Conservation (phyloP, 1,139 yeast genomes). For the Meyerozyma athensensis region DNA sequence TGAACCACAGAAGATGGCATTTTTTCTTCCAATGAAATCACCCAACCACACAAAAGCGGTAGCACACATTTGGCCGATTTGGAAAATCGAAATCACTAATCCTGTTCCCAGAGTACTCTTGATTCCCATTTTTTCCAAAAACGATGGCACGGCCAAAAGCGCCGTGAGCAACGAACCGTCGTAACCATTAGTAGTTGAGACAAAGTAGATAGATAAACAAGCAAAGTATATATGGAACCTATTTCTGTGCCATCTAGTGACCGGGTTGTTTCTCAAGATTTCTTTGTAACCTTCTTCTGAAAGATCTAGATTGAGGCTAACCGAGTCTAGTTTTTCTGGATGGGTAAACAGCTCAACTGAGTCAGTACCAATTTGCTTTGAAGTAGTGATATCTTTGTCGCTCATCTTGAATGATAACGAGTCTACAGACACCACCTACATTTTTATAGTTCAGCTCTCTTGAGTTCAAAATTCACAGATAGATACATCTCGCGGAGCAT, state of each 20-base stretch:
- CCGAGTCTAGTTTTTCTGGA: background rate
- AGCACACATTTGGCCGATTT: conserved; percentile 17
- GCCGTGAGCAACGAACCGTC: conserved; percentile 4
- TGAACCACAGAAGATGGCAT: conserved; percentile 16
- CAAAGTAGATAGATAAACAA: conserved; percentile 4
- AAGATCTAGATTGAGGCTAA: background rate
- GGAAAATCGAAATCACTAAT: conserved; percentile 17
- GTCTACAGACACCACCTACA: too few relatives aligned
- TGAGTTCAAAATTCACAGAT: too few relatives aligned
- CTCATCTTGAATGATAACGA: background rate
- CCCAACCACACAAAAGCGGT: conserved; percentile 11
- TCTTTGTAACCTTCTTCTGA: too few relatives aligned
- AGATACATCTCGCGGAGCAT: too few relatives aligned
- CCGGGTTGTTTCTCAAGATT: conserved; percentile 4
- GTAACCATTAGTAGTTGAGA: conserved; percentile 6
- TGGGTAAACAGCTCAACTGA: background rate
- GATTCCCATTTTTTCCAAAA: background rate
- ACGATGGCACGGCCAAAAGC: background rate
- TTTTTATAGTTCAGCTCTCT: too few relatives aligned
- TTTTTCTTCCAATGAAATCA: conserved; percentile 14
- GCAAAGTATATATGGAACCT: conserved; percentile 5
- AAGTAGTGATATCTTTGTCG: background rate
- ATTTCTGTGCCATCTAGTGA: conserved; percentile 5
- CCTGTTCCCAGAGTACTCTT: conserved; percentile 13
- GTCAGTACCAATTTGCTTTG: background rate